These are phyloP conservation scores for Eleusine coracana DNA, from an alignment of 176 grass and related monocot genomes.

Conservation along the genomic window DNA sequence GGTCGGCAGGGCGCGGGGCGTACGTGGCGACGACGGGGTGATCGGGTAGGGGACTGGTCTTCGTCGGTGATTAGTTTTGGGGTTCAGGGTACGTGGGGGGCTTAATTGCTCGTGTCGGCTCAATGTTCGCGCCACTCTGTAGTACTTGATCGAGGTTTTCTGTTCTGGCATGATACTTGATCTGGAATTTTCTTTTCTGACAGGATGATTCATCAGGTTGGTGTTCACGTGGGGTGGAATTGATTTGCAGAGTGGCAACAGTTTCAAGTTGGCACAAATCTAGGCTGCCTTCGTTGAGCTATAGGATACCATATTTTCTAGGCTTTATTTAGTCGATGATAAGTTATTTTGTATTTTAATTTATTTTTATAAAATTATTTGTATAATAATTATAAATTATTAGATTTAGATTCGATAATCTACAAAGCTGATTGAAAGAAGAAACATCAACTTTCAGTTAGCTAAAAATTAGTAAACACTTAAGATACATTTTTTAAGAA, in stretches of 20 bases:
- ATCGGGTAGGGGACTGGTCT: background rate
- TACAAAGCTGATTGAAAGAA: too few species aligned
- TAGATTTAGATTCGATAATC: too few species aligned
- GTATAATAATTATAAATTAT: too few species aligned
- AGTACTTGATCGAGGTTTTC: background rate
- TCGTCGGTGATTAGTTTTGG: constrained; percentile 27
- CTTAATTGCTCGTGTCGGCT: constrained; percentile 40
- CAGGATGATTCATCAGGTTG: constrained; percentile 9
- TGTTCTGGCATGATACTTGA: background rate
- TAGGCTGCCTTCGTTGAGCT: background rate
- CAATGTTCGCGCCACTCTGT: background rate
- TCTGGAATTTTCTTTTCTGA: constrained; percentile 24
- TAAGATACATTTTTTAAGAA: too few species aligned
- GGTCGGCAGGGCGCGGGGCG: background rate
- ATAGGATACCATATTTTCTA: too few species aligned
- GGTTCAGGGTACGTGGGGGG: background rate
- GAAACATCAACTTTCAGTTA: too few species aligned
- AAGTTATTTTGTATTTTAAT: too few species aligned
- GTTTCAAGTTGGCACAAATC: background rate
- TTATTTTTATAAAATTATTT: too few species aligned
- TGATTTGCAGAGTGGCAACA: background rate
- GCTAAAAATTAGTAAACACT: too few species aligned
- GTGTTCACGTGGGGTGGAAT: constrained; percentile 18
- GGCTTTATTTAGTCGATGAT: too few species aligned
- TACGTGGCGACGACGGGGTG: constrained; percentile 24